phyloP scores from a whole-genome alignment of 176 grass and related monocot species.

The Themeda triandra region DNA sequence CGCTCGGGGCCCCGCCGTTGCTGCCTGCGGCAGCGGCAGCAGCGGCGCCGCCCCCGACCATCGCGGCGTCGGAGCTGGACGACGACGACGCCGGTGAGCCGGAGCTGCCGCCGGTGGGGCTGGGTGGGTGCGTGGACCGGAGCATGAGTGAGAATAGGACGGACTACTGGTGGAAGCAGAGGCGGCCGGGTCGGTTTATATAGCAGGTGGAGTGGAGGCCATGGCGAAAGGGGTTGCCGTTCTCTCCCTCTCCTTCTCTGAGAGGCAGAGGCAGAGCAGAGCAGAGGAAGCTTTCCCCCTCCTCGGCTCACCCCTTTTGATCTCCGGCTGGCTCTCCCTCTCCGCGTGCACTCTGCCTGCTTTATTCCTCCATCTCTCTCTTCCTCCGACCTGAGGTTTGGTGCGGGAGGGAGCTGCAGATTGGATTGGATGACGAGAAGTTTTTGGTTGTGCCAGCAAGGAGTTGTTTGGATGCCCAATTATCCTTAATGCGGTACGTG shows the following conservation, averaged over 20 bases:
- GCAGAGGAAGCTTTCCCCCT: background rate
- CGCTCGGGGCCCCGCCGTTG: conserved; percentile 34
- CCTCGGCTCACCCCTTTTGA: background rate
- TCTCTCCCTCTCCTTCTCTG: background rate
- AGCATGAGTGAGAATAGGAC: conserved; percentile 25
- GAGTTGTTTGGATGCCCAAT: conserved; percentile 24
- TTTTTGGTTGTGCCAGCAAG: background rate
- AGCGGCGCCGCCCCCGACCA: conserved; percentile 12
- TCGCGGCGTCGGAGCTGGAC: conserved; percentile 20
- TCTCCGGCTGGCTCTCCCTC: background rate
- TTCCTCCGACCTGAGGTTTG: background rate
- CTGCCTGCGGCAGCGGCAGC: background rate
- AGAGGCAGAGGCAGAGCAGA: no score
- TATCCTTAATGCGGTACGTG: no score
- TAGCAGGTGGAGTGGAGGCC: conserved; percentile 4
- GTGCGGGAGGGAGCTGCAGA: background rate
- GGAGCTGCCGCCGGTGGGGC: conserved; percentile 23
- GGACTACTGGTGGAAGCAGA: background rate
- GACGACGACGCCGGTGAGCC: background rate
- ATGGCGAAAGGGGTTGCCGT: conserved; percentile 3
- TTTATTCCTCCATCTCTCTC: conserved; percentile 23
- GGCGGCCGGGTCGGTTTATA: background rate
- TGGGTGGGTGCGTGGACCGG: conserved; percentile 35
- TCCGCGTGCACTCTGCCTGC: background rate
- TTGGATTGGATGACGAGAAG: background rate